Base-by-base conservation (phyloP, 495 filamentous ascomycete genomes). In the Aspergillus wentii region DNA sequence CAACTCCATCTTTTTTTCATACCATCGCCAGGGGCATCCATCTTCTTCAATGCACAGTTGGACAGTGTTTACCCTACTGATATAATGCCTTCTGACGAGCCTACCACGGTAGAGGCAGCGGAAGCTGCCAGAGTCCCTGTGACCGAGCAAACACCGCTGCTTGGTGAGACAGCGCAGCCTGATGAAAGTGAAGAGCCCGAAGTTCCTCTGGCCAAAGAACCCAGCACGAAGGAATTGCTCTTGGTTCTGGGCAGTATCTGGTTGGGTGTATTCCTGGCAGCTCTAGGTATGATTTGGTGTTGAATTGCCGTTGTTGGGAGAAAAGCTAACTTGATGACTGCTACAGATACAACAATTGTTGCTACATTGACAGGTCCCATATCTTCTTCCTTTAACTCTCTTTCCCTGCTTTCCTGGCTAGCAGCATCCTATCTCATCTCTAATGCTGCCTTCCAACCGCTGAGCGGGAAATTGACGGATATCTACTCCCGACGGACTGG, bases 391-490 rank as follows among this genome's bases (percentile, higher is more conserved):
- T 95, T 96, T 61, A 71, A 80, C 33, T 94, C 87, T 1, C 72
- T 94, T 29, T 81, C 79, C n/a, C 64, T 92, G 17, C 68, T 95
- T 29, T 91, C 88, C 4, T 96, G 90, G 90, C 79, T 96, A 9
- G 91, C 88, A 2, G 85, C 85, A 3, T 79, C 86, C 17, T 96
- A 95, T 57, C 75, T 95, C 19, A 90, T 96, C 46, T 82, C 91
- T 32, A 94, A 91, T 61, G 87, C 90, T 5, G 86, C 86, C 2
- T 82, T 79, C 33, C 90, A 96, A 46, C 90, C 91, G 2, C 63
- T 96, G 9, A 83, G 82, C 33, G 91, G 91, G 13, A 76, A 85
- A 4, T 56, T 95, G 44, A 95, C 91, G 0, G 91, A 96, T 54
- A 92, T 96, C 14, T 92, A 88, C 56, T 82, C 80, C 4, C 78